phyloP scores from a whole-genome alignment of 2,329 filamentous ascomycete species.

The Fusarium algeriense region DNA sequence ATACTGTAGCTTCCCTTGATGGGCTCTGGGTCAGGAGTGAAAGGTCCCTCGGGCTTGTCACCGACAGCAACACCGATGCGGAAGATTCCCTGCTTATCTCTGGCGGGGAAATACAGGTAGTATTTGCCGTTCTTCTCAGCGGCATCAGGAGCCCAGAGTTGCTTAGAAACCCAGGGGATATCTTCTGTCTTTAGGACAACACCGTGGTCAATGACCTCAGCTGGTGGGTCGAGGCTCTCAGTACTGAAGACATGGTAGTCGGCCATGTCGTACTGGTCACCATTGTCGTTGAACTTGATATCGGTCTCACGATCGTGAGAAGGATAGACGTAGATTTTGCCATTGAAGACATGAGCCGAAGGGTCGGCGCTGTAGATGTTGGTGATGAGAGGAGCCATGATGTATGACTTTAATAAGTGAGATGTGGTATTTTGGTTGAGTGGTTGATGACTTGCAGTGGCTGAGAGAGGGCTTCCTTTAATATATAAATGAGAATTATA shows the following conservation, averaged over 20 bases:
- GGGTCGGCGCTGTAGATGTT: constrained; percentile 84
- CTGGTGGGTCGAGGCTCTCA: constrained; percentile 63
- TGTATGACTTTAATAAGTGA: constrained; percentile 3
- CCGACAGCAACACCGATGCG: constrained; percentile 78
- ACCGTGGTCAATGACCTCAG: constrained; percentile 78
- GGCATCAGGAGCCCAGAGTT: constrained; percentile 85
- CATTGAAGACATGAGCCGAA: constrained; percentile 83
- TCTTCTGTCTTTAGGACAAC: constrained; percentile 73
- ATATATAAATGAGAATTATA: constrained; percentile 9
- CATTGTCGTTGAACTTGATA: constrained; percentile 84
- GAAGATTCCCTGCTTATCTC: constrained; percentile 77
- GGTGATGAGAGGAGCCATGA: constrained; percentile 73
- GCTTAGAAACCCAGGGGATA: constrained; percentile 81
- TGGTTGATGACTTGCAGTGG: background rate
- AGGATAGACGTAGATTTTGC: constrained; percentile 81
- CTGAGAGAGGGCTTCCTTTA: constrained; percentile 5
- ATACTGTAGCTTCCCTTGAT: constrained; percentile 81
- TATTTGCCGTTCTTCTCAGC: constrained; percentile 76
- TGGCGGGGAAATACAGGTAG: constrained; percentile 82
- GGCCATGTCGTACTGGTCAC: constrained; percentile 86
- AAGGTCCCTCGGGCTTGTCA: constrained; percentile 76
- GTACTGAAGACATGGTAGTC: constrained; percentile 84
- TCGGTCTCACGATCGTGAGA: constrained; percentile 83
- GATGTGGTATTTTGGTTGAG: background rate
- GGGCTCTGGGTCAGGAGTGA: constrained; percentile 71